Conservation (phyloP, 208 protist species). For the Strigomonas culicis region DNA sequence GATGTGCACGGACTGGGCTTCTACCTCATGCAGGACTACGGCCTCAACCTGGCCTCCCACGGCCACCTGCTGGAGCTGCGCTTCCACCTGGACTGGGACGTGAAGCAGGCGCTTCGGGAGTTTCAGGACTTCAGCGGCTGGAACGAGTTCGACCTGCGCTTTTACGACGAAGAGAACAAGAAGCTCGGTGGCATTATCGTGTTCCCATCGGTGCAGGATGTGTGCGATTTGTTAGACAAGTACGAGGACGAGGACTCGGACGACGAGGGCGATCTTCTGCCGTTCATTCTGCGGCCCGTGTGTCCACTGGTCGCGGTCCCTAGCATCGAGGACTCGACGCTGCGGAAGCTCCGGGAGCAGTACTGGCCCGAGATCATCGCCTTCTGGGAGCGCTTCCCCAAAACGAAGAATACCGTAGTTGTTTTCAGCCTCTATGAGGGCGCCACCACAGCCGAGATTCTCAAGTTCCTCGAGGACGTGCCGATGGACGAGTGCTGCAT, state of each 20-base stretch:
- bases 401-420: slow-evolving; percentile 65
- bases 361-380: slow-evolving; percentile 64
- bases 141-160: slow-evolving; percentile 68
- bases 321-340: slow-evolving; percentile 67
- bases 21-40: slow-evolving; percentile 74
- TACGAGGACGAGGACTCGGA: slow-evolving; percentile 90
- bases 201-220: slow-evolving; percentile 75
- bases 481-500: slow-evolving; percentile 31
- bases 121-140: slow-evolving; percentile 83
- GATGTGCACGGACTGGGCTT: slow-evolving; percentile 75
- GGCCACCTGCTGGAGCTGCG: slow-evolving; percentile 68
- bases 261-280: slow-evolving; percentile 76
- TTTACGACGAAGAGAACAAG: slow-evolving; percentile 60
- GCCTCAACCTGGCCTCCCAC: slow-evolving; percentile 68
- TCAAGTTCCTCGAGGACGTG: slow-evolving; percentile 45
- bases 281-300: slow-evolving; percentile 77
- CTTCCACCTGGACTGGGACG: slow-evolving; percentile 57
- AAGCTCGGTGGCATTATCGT: slow-evolving; percentile 72
- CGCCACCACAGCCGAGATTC: slow-evolving; percentile 55
- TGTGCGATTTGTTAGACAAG: slow-evolving; percentile 76
- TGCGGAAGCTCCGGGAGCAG: slow-evolving; percentile 68
- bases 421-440: slow-evolving; percentile 76
- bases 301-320: slow-evolving; percentile 61
- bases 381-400: slow-evolving; percentile 71
- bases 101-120: slow-evolving; percentile 55